Base-by-base conservation (phyloP, 768 basidiomycete species). In the Cystobasidium ongulense region DNA sequence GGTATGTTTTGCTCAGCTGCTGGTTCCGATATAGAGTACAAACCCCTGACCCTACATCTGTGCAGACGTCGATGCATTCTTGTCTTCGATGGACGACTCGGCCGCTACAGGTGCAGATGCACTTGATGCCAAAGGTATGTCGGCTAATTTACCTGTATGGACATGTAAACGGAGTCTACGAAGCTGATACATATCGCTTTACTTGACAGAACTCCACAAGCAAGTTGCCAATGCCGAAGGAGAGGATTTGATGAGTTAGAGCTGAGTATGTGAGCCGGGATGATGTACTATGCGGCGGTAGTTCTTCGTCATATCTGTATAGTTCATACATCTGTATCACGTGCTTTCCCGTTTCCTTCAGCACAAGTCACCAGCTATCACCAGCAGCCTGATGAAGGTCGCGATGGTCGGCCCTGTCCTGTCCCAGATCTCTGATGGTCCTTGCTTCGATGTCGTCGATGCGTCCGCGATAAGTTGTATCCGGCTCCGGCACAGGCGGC, bases 21-120 rank as follows among this genome's bases (percentile, higher is more conserved):
- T 17, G 11, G 57, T 29, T n/a, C 57, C 89, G 21, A 63, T 63
- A 35, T 29, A 7, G 15, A 36, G 15, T 13, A 29, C 23, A 15
- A 13, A 15, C 15, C 31, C 5, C 27, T 52, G 65, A 67, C 27
- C 35, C 5, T 67, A 17, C 29, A 50, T 41, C 29, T 3, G 11
- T 36, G 38, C 39, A 73, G 71, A 71, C 54, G 68, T 71, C 1
- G 68, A 71, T 27, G 68, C 68, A 4, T 71, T 71, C 54, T 52
- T 71, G 68, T 71, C 68, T 4, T 71, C 68, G 13, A 36, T 71
- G n/a, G 68, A 71, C 23, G 68, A 54, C 18, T 31, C 68, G 38
- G 53, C 50, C 38, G 52, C n/a, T n/a, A 36, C 50, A 31, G 33
- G 57, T 15, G 53, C 29, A 18, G 68, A 71, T 38, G 35, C 52